Percentiles rank a stretch among this genome's conserved stretches.
Conservation (phyloP, 2,329 filamentous ascomycete species). For the Gliomastix tumulicola region DNA sequence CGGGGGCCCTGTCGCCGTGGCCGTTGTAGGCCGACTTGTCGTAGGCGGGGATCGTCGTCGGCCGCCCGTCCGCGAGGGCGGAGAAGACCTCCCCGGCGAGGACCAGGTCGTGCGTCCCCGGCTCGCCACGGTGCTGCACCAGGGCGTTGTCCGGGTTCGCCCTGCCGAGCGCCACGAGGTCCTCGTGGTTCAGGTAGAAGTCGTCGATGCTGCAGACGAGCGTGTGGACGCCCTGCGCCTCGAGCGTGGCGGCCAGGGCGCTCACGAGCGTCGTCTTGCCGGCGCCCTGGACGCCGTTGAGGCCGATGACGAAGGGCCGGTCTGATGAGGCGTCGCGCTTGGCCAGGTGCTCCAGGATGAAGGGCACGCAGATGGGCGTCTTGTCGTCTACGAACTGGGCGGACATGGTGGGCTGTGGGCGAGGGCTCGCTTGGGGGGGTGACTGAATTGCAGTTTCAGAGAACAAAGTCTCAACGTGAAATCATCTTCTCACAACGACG, state of each 20-base stretch:
- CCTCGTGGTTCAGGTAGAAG: conserved; percentile 70
- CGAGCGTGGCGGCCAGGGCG: conserved; percentile 55
- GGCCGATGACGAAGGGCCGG: conserved; percentile 71
- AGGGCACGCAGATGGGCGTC: conserved; percentile 68
- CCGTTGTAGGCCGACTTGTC: conserved; percentile 76
- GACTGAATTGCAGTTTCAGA: neutral
- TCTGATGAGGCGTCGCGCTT: conserved; percentile 33
- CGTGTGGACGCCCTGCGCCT: conserved; percentile 50
- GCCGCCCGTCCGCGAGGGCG: conserved; percentile 41
- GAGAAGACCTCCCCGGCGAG: conserved; percentile 58
- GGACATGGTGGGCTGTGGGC: neutral
- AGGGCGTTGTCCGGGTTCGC: conserved; percentile 65
- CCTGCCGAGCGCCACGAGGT: conserved; percentile 59
- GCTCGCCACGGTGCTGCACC: conserved; percentile 76
- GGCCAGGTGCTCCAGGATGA: conserved; percentile 61
- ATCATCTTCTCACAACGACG: too few species aligned
- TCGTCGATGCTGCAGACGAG: conserved; percentile 81
- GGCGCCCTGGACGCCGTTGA: conserved; percentile 87
- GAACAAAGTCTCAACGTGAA: too few species aligned
- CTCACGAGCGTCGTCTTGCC: conserved; percentile 86
- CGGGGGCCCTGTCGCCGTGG: conserved; percentile 65
- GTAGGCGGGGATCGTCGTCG: conserved; percentile 62
- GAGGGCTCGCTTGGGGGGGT: neutral
- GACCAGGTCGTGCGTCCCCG: conserved; percentile 71
- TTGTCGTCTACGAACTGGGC: conserved; percentile 64